Percentiles rank a stretch among this genome's conserved stretches.
phyloP scores from a whole-genome alignment of 2,329 filamentous ascomycete genomes.

The Trichoderma sp. region DNA sequence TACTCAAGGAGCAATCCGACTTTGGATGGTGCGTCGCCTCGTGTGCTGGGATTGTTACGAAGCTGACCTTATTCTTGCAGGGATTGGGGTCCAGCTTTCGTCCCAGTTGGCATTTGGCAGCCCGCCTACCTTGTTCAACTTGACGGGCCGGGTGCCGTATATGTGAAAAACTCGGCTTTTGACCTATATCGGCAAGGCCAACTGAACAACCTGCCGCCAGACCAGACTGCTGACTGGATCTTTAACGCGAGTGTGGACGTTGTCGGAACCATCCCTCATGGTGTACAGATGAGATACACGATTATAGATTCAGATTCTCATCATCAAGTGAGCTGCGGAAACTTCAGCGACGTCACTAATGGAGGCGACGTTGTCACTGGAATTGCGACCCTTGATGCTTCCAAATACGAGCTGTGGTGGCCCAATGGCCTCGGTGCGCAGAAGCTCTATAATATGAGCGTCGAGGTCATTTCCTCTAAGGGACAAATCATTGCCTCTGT shows the following conservation, averaged over 20 bases:
- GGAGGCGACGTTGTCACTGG: not conserved
- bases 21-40: conserved; percentile 3
- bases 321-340: not conserved
- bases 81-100: conserved; percentile 5
- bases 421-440: not conserved
- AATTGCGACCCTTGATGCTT: not conserved
- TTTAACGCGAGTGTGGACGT: conserved; percentile 1
- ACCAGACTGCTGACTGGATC: conserved; percentile 1
- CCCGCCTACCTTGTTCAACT: conserved; percentile 3
- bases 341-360: not conserved
- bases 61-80: not conserved
- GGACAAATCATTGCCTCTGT: not conserved
- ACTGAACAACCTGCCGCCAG: conserved; percentile 1
- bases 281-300: not conserved
- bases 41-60: too few species aligned
- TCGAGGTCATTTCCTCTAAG: not conserved
- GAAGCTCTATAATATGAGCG: not conserved
- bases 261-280: not conserved
- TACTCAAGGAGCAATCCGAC: conserved; percentile 1
- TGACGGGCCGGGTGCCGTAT: not conserved
- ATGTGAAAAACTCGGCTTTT: conserved; percentile 4
- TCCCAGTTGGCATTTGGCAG: conserved; percentile 5
- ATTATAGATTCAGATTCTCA: not conserved
- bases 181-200: conserved; percentile 1
- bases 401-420: conserved; percentile 6